Conservation (phyloP, 2,329 filamentous ascomycete species). For the Mariannaea sp. region DNA sequence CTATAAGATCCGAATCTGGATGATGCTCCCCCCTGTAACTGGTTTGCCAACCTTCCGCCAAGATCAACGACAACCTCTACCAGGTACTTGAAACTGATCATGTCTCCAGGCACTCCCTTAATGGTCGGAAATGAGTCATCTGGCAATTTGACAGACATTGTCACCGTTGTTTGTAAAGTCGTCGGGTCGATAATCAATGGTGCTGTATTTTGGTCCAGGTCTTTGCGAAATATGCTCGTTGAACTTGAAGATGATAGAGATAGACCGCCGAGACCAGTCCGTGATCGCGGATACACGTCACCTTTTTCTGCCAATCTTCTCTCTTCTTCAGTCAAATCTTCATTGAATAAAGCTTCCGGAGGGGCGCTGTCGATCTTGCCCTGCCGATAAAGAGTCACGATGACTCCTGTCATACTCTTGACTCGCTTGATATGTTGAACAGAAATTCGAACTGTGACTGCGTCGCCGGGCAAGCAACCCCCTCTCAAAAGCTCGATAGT, state of each 20-base stretch:
- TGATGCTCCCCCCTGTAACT: slow-evolving; percentile 65
- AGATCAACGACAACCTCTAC: slow-evolving; percentile 92
- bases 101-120: slow-evolving; percentile 82
- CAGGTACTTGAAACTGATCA: slow-evolving; percentile 95
- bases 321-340: slow-evolving; percentile 62
- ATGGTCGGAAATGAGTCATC: slow-evolving; percentile 94
- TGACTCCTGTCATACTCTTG: slow-evolving; percentile 89
- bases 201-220: slow-evolving; percentile 85
- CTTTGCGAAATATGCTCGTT: slow-evolving; percentile 93
- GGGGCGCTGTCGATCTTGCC: slow-evolving; percentile 83
- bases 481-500: slow-evolving; percentile 82
- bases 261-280: slow-evolving; percentile 82
- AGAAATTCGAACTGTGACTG: slow-evolving; percentile 76
- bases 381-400: slow-evolving; percentile 89
- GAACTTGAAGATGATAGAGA: slow-evolving; percentile 86
- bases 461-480: slow-evolving; percentile 85
- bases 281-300: slow-evolving; percentile 85
- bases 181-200: slow-evolving; percentile 86
- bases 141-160: slow-evolving; percentile 81
- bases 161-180: slow-evolving; percentile 78
- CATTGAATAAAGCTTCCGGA: slow-evolving; percentile 54
- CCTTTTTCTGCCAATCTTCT: slow-evolving; percentile 74
- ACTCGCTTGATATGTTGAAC: slow-evolving; percentile 89
- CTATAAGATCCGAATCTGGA: slow-evolving; percentile 47
- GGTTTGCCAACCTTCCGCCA: slow-evolving; percentile 80